These are phyloP conservation scores for Dentipellis sp. DNA, from an alignment of 768 basidiomycete genomes.

Conservation along the genomic window DNA sequence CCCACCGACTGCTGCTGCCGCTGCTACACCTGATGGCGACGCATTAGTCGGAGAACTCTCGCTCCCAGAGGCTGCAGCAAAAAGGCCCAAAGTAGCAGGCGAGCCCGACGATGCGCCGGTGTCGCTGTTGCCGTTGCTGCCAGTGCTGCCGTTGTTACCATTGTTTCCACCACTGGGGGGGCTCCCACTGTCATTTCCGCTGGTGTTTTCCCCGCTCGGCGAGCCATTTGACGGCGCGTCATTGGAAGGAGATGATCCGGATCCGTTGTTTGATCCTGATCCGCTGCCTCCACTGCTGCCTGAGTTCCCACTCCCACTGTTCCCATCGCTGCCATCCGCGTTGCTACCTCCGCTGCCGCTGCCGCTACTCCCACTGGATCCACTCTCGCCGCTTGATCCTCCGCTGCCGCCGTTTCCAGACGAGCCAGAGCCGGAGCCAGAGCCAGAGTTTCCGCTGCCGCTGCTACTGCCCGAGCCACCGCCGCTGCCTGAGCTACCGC, in stretches of 20 bases:
- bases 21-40: too few relatives aligned
- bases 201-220: neutral
- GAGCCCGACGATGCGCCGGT: neutral
- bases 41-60: too few relatives aligned
- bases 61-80: too few relatives aligned
- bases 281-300: neutral
- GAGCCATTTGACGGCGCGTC: too few relatives aligned
- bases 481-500: neutral
- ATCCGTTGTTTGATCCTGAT: neutral
- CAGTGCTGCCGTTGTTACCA: conserved; percentile 2
- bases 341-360: neutral
- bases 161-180: conserved; percentile 1
- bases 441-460: neutral
- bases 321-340: neutral
- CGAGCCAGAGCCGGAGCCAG: too few relatives aligned
- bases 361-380: neutral
- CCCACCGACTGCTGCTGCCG: too few relatives aligned
- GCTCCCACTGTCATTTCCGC: neutral
- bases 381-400: neutral
- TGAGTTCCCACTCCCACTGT: neutral
- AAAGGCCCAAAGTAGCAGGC: too few relatives aligned
- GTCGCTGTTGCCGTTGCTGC: neutral
- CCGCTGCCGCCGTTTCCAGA: neutral
- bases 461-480: neutral
- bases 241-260: too few relatives aligned